Evolutionary conservation across 768 basidiomycete genomes (phyloP), one percentile per base, ranked within the genome.

Genomic region (Kwoniella mangroviensis): DNA sequence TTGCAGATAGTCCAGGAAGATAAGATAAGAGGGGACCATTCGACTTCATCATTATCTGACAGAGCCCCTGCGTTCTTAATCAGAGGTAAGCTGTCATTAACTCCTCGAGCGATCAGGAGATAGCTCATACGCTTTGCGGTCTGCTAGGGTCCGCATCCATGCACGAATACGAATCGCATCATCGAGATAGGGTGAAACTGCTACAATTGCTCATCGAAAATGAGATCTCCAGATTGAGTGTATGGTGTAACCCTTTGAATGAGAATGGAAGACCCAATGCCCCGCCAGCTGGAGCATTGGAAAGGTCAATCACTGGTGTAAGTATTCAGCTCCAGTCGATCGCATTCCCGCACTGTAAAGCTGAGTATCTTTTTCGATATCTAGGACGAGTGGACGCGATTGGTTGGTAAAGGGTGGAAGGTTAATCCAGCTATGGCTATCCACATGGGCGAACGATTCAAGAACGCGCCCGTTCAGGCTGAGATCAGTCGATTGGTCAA

Each of bases 201-300:
- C 85, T 98, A n/a, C 87, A 90, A 22, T 83, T 96, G 9, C 86
- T 98, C 13, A 89, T 94, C 7, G 93, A 96, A 82, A 94, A 93
- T 79, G 97, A 99, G 81, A 89, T 98, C 53, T 89, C 87, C 75
- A 87, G 94, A 17, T 84, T 98, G 53, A 87, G 85, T 4, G 94
- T 98, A 9, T 98, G 97, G 97, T 86, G 86, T 54, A 98, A 98
- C 82, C 92, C 93, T 0, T 86, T 87, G 40, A 91, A 90, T 69
- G 95, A 97, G 71, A 75, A 86, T 12, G 42, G 58, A 6, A 67
- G 77, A 43, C 22, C 65, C 10, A 61, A 58, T 3, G 43, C 41
- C 4, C 55, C 70, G 0, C 22, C 52, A 0, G 40, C 86, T 49
- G 86, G 86, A 9, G 85, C 84, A 80, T 78, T 86, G 19, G 89